Evolutionary conservation across 2,329 filamentous ascomycete species (phyloP), one percentile per base, ranked within the genome.

Genomic region (Dichotomopilus funicola): DNA sequence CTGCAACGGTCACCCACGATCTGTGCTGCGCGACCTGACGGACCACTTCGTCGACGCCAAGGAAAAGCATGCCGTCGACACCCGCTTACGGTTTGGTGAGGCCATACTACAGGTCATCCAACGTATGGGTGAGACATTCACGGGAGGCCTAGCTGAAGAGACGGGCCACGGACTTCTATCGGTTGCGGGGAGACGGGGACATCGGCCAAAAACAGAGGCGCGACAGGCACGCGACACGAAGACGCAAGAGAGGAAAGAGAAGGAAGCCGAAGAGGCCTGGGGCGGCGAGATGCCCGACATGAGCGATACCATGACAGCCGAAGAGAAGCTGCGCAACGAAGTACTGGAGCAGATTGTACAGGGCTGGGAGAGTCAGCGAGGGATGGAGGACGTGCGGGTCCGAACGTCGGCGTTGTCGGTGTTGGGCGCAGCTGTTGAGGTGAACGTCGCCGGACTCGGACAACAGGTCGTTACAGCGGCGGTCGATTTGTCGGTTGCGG

Each of bases 401-500:
- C 81, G 87, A 1, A 73, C 85, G 11, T 89, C 86, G 27, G 83
- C 86, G 4, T 68, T 91, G 6, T 86, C 85, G 4, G 78, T 90
- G 47, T 73, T 90, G 44, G 79, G 80, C 0, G 71, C 71, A 1
- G 75, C 76, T 0, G 68, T 89, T 33, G 85, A 89, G 66, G 79
- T 76, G 1, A 85, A 83, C 60, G 71, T 85, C 4, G 70, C 71
- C 1, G 82, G 81, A 0, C 68, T 86, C 33, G 79, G 80, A 1
- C 66, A 81, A 0, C 67, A 71, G 6, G 63, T 83, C 12, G 74
- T 81, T 10, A 78, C 79, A 8, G 74, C 75, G 1, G 78, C 78
- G 1, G 73, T 89, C 9, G 86, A 89, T 60, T 72, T 88, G 33
- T 80, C 79, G 53, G 70, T 88, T 54, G 76, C 80, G 51, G 75